Evolutionary conservation across 1,284 basidiomycete species (phyloP).

Genomic region (Puccinia horiana): DNA sequence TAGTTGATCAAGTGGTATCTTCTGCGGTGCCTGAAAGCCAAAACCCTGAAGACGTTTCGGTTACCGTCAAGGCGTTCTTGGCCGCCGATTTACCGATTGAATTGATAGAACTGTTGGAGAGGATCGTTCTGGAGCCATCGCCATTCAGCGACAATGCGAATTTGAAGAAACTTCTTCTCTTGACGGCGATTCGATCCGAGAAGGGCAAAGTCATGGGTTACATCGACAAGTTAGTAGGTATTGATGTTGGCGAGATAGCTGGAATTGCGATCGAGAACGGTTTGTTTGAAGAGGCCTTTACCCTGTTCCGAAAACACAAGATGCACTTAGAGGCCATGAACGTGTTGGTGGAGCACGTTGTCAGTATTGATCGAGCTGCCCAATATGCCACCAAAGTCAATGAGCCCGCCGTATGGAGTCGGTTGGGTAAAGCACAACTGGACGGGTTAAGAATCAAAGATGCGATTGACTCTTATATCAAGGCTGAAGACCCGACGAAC

Average conservation of each 20-base stretch:
- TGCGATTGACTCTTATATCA: constrained; percentile 98
- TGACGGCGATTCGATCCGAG: constrained; percentile 95
- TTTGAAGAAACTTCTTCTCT: constrained; percentile 87
- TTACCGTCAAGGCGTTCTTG: constrained; percentile 98
- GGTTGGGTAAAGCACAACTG: constrained; percentile 97
- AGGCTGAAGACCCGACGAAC: constrained; percentile 94
- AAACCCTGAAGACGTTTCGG: constrained; percentile 96
- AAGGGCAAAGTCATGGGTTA: constrained; percentile 98
- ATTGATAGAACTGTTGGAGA: constrained; percentile 95
- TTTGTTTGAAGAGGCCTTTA: constrained; percentile 93
- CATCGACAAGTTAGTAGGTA: constrained; percentile 95
- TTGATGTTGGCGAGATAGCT: constrained; percentile 91
- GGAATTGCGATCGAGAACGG: constrained; percentile 96
- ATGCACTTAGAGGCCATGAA: constrained; percentile 93
- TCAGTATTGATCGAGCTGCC: constrained; percentile 92
- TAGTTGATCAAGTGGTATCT: constrained; percentile 93
- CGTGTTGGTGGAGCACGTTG: constrained; percentile 96
- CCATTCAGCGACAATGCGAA: constrained; percentile 97
- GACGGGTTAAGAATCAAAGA: constrained; percentile 98
- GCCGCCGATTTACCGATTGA: constrained; percentile 95
- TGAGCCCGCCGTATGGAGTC: constrained; percentile 92
- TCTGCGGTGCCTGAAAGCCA: constrained; percentile 96
- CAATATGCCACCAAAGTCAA: constrained; percentile 97
- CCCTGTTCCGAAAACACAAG: constrained; percentile 92
- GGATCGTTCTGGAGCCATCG: constrained; percentile 95